Evolutionary conservation across 2,329 filamentous ascomycete species (phyloP), one percentile per base, ranked within the genome.

Genomic region (Stromatinia cepivora): DNA sequence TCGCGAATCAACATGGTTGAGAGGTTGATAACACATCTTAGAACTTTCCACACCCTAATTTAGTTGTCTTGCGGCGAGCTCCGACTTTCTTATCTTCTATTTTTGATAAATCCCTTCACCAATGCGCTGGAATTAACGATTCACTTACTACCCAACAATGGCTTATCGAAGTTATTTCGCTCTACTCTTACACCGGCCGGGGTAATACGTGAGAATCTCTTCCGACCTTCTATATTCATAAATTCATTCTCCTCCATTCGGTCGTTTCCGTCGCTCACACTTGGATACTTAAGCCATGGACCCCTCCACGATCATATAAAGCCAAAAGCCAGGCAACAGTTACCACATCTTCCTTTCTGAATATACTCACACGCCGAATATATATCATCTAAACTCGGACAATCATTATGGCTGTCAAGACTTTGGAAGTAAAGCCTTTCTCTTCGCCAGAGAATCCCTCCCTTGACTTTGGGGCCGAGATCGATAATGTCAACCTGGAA

Each of bases 381-480:
- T 9, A 28, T 2, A 63, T 39, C 15, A 52, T 39, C 15, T 9
- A 25, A 28, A 39, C 15, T 25, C 31, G 8, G 46, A 22, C 15
- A 45, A 17, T 36, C 13, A 42, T 10, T 39, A 78, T 78, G 77
- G 76, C 77, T 20, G 71, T 78, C 73, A 77, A 77, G 61, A 64
- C 71, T 25, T 71, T 78, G 45, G 70, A 77, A 71, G 70, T 78
- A 25, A 71, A 70, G 22, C 75, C 75, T 63, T 59, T 78, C 50
- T 45, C 68, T 17, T 69, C 70, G 28, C 73, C 73, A 6, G 70
- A 72, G 17, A 73, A 70, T 34, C 81, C 79, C 7, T 63, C 76
- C 3, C 80, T 88, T 70, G 82, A 88, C 75, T 89, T 92, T 69
- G 89, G 89, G 1, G 88, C 87, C 13, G 77, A 85, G 36, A 81